phyloP scores from a whole-genome alignment of 441 rosid species.

The Codiaeum variegatum region DNA sequence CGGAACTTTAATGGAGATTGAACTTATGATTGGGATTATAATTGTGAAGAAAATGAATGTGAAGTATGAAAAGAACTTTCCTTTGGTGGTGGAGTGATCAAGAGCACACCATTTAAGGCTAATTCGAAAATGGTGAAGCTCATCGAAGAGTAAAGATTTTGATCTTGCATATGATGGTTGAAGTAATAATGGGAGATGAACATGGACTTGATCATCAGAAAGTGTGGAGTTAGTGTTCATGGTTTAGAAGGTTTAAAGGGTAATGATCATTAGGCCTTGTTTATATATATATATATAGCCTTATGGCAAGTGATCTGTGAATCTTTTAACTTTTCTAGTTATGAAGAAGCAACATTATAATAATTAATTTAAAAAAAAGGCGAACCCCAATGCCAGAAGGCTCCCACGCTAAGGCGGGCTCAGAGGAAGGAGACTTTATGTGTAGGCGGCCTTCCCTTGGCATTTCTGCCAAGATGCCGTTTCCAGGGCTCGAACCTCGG shows the following conservation, averaged over 20 bases:
- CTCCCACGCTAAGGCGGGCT: too few species aligned
- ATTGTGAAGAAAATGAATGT: constrained; percentile 41
- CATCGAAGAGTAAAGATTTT: constrained; percentile 36
- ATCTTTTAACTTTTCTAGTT: background rate
- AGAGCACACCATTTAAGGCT: constrained; percentile 63
- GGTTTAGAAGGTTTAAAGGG: too few species aligned
- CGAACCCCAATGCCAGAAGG: too few species aligned
- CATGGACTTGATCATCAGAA: background rate
- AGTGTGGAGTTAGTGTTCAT: constrained; percentile 17
- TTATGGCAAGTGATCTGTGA: constrained; percentile 16
- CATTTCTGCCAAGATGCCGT: too few species aligned
- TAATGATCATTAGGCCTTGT: background rate
- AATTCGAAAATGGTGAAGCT: constrained; percentile 43
- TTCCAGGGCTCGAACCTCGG: too few species aligned
- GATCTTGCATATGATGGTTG: constrained; percentile 40
- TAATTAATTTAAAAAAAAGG: too few species aligned
- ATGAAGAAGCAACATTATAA: constrained; percentile 3
- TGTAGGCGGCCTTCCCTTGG: too few species aligned
- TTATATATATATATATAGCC: too few species aligned
- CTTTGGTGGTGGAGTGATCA: constrained; percentile 58
- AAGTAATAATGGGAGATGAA: constrained; percentile 33
- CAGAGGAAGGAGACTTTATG: too few species aligned
- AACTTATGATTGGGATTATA: constrained; percentile 40
- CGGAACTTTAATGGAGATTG: constrained; percentile 32
- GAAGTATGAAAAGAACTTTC: constrained; percentile 44